Evolutionary conservation across 2,329 filamentous ascomycete genomes (phyloP).

Genomic region (Ophiostoma ips): DNA sequence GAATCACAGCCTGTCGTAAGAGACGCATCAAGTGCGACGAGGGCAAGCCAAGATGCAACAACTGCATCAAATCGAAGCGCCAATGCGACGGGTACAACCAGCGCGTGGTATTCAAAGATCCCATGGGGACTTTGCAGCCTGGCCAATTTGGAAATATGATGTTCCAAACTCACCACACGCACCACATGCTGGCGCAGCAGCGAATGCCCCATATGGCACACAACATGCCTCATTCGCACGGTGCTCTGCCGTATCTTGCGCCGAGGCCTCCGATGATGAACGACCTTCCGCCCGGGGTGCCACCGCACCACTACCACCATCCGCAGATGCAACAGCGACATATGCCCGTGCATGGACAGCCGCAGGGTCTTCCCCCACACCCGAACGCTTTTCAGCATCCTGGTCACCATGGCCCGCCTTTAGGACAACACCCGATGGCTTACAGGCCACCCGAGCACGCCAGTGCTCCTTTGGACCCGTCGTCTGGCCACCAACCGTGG

Average conservation of each 20-base stretch:
- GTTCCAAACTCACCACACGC: constrained; percentile 30
- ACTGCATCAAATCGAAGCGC: constrained; percentile 76
- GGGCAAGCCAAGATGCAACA: constrained; percentile 65
- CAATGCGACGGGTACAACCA: constrained; percentile 75
- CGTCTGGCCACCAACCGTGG: not conserved
- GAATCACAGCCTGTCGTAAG: constrained; percentile 64
- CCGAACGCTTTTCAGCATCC: not conserved
- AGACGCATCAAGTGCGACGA: constrained; percentile 96
- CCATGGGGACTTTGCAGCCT: constrained; percentile 44
- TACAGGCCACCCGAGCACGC: not conserved
- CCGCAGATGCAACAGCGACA: constrained; percentile 2
- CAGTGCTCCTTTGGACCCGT: not conserved
- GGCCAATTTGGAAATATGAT: constrained; percentile 29
- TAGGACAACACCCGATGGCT: not conserved
- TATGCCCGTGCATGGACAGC: not conserved
- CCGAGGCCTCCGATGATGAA: constrained; percentile 31
- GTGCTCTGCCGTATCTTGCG: constrained; percentile 32
- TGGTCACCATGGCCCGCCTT: not conserved
- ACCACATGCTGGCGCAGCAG: constrained; percentile 28
- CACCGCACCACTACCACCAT: not conserved
- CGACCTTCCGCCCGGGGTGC: not conserved
- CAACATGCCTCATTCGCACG: constrained; percentile 25
- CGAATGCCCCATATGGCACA: constrained; percentile 26
- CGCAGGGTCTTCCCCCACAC: not conserved
- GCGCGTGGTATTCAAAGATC: constrained; percentile 67